Evolutionary conservation across 805 yeast genomes (phyloP).

Genomic region (Nakazawaea holstii): DNA sequence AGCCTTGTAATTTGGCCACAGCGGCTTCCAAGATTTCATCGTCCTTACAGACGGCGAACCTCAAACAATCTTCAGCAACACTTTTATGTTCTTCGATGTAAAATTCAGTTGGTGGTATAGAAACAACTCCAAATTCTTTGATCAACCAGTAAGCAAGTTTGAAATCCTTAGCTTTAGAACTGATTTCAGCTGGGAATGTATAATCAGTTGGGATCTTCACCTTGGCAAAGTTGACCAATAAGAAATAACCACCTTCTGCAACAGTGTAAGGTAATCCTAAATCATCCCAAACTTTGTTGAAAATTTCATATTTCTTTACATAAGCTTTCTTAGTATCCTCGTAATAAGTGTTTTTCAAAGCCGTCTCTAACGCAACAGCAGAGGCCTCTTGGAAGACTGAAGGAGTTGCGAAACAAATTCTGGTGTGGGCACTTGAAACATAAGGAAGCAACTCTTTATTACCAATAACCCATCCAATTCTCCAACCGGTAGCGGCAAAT

Average conservation of each 20-base stretch:
- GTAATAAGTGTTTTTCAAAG: slow-evolving; percentile 62
- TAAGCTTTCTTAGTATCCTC: slow-evolving; percentile 64
- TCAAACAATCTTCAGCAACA: slow-evolving; percentile 75
- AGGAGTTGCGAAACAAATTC: slow-evolving; percentile 89
- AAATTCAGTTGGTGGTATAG: slow-evolving; percentile 97
- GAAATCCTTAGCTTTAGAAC: slow-evolving; percentile 75
- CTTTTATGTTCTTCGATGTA: slow-evolving; percentile 64
- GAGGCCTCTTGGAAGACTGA: slow-evolving; percentile 92
- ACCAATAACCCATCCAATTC: slow-evolving; percentile 95
- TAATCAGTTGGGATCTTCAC: slow-evolving; percentile 74
- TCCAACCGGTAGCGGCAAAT: slow-evolving; percentile 99
- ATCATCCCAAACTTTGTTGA: slow-evolving; percentile 77
- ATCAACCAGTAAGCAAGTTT: slow-evolving; percentile 89
- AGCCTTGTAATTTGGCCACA: slow-evolving; percentile 62
- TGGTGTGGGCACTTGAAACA: slow-evolving; percentile 84
- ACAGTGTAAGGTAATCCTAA: slow-evolving; percentile 82
- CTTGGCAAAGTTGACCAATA: slow-evolving; percentile 81
- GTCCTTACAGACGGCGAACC: slow-evolving; percentile 96
- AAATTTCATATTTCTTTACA: slow-evolving; percentile 63
- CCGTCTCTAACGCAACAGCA: slow-evolving; percentile 66
- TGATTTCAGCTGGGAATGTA: slow-evolving; percentile 64
- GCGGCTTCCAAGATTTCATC: slow-evolving; percentile 78
- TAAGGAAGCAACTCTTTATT: slow-evolving; percentile 75
- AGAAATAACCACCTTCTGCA: slow-evolving; percentile 92
- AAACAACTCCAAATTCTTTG: slow-evolving; percentile 87